Evolutionary conservation across 352 stramenopile species (phyloP).

Genomic region (Peronosclerospora sorghi): DNA sequence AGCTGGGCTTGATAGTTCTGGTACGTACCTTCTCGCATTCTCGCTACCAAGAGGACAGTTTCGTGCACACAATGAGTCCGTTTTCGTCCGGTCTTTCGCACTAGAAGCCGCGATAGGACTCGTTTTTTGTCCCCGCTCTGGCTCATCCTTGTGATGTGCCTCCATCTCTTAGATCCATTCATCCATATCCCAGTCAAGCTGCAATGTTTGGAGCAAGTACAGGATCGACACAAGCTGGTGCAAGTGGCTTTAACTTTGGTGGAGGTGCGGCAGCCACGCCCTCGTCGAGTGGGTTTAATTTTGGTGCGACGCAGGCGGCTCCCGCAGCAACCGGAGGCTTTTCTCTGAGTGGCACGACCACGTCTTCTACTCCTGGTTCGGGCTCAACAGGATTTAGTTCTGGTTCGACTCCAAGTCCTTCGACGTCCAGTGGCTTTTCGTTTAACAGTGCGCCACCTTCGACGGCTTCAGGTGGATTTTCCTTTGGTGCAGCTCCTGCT

Average conservation of each 20-base stretch:
- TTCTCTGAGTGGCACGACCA: constrained; percentile 11
- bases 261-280: constrained; percentile 10
- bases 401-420: constrained; percentile 12
- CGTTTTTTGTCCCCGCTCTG: not conserved
- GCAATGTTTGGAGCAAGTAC: constrained; percentile 46
- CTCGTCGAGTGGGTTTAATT: constrained; percentile 16
- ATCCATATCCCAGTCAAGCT: not conserved
- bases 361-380: constrained; percentile 11
- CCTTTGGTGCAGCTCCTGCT: constrained; percentile 30
- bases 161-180: constrained; percentile 6
- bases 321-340: constrained; percentile 19
- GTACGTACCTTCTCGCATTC: too few species aligned
- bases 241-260: constrained; percentile 41
- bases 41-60: too few species aligned
- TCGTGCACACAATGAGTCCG: too few species aligned
- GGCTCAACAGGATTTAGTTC: constrained; percentile 27
- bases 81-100: too few species aligned
- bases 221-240: constrained; percentile 12
- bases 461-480: constrained; percentile 27
- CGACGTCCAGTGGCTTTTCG: constrained; percentile 30
- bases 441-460: constrained; percentile 1
- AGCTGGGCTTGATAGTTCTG: too few species aligned
- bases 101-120: too few species aligned
- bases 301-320: constrained; percentile 13
- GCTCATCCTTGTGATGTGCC: constrained; percentile 3